Conservation (phyloP, 257 asterid species). For the Nicotiana paniculata region DNA sequence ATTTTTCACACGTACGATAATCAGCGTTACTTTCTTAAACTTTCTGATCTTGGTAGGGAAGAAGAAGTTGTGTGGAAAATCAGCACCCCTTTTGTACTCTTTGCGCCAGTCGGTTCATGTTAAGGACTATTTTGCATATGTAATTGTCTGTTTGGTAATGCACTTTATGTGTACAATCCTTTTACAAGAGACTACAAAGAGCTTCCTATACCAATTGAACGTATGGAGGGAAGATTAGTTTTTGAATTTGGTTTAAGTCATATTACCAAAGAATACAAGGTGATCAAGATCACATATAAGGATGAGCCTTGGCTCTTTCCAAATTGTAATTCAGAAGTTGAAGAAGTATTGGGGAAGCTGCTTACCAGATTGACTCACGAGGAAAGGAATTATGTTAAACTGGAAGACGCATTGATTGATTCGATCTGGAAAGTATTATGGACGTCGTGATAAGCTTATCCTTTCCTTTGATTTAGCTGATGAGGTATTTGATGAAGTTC, state of each 20-base stretch:
- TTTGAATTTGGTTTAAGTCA: conserved; percentile 36
- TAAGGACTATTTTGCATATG: no score
- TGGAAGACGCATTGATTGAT: conserved; percentile 27
- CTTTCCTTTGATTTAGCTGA: conserved; percentile 17
- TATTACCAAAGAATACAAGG: conserved; percentile 25
- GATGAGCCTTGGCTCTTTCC: not conserved
- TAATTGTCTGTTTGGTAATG: no score
- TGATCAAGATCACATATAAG: conserved; percentile 15
- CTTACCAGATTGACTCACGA: not conserved
- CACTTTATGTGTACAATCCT: not conserved
- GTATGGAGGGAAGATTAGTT: not conserved
- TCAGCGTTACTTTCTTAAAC: conserved; percentile 30
- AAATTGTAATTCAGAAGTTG: conserved; percentile 23
- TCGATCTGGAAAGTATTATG: not conserved
- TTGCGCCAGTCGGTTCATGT: conserved; percentile 15
- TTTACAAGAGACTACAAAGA: not conserved
- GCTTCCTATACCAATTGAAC: conserved; percentile 17
- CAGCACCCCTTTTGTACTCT: conserved; percentile 20
- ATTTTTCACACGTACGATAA: conserved; percentile 11
- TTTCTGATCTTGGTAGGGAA: not conserved
- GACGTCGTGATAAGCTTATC: not conserved
- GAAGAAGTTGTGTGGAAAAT: not conserved
- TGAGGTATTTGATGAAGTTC: conserved; percentile 5
- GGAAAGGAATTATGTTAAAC: not conserved
- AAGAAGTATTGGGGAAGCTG: not conserved